phyloP scores from a whole-genome alignment of 2,329 filamentous ascomycete species.

The Dactylellina cionopaga region DNA sequence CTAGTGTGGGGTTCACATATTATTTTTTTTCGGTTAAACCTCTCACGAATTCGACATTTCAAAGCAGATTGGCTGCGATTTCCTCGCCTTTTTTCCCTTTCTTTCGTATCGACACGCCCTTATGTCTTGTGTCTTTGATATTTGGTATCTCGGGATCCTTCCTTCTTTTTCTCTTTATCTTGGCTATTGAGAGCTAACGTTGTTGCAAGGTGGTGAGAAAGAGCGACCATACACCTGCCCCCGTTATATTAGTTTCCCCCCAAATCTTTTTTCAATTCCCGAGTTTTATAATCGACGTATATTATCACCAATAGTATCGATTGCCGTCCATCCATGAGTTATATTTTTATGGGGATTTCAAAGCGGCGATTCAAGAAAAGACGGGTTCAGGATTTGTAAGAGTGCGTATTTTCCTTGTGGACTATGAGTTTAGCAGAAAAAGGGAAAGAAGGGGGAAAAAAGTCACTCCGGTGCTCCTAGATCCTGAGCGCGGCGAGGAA shows the following conservation, averaged over 20 bases:
- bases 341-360: slow-evolving; percentile 25
- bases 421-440: too few species aligned
- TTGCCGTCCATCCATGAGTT: slow-evolving; percentile 43
- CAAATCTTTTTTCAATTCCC: neutral
- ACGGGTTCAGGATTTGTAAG: neutral
- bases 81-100: neutral
- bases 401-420: too few species aligned
- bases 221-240: neutral
- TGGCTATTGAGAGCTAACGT: neutral
- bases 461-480: too few species aligned
- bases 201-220: slow-evolving; percentile 20
- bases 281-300: neutral
- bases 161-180: neutral
- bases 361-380: neutral
- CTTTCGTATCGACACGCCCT: neutral
- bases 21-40: neutral
- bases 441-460: too few species aligned
- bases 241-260: neutral
- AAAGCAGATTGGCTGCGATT: slow-evolving; percentile 8
- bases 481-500: too few species aligned
- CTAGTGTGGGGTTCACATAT: slow-evolving; percentile 4
- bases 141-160: neutral
- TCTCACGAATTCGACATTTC: neutral
- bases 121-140: too few species aligned
- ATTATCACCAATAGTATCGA: slow-evolving; percentile 31